Evolutionary conservation across 164 flowering plant species (phyloP).

Genomic region (Chimonanthus praecox): DNA sequence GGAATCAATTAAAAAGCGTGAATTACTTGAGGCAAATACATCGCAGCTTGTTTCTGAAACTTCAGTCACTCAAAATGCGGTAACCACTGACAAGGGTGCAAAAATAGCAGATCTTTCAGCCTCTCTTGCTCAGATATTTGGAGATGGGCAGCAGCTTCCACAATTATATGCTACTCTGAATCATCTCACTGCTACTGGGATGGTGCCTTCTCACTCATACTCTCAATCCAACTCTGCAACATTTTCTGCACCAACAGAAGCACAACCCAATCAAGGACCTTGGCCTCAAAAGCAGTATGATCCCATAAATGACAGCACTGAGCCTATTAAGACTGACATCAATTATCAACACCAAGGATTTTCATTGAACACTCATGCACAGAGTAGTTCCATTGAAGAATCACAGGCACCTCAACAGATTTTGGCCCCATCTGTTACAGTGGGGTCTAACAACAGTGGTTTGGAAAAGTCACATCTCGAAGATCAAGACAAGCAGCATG

Average conservation of each 20-base stretch:
- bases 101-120: slow-evolving; percentile 42
- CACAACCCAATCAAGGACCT: slow-evolving; percentile 21
- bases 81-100: slow-evolving; percentile 32
- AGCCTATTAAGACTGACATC: slow-evolving; percentile 13
- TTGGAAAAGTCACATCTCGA: slow-evolving; percentile 13
- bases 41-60: slow-evolving; percentile 21
- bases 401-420: slow-evolving; percentile 7
- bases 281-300: slow-evolving; percentile 27
- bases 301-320: slow-evolving; percentile 33
- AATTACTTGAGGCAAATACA: slow-evolving; percentile 12
- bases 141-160: slow-evolving; percentile 45
- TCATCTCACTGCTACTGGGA: slow-evolving; percentile 20
- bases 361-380: slow-evolving; percentile 11
- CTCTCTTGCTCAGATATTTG: slow-evolving; percentile 52
- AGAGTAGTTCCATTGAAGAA: slow-evolving; percentile 10
- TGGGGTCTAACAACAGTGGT: slow-evolving; percentile 4
- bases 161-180: slow-evolving; percentile 41
- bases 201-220: slow-evolving; percentile 16
- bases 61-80: slow-evolving; percentile 19
- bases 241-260: slow-evolving; percentile 12
- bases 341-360: slow-evolving; percentile 7
- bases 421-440: slow-evolving; percentile 14
- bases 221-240: slow-evolving; percentile 15
- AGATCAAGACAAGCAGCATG: slow-evolving; percentile 5
- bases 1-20: slow-evolving; percentile 13